phyloP scores from a whole-genome alignment of 2,329 filamentous ascomycete genomes.

The Sclerotinia trifoliorum region DNA sequence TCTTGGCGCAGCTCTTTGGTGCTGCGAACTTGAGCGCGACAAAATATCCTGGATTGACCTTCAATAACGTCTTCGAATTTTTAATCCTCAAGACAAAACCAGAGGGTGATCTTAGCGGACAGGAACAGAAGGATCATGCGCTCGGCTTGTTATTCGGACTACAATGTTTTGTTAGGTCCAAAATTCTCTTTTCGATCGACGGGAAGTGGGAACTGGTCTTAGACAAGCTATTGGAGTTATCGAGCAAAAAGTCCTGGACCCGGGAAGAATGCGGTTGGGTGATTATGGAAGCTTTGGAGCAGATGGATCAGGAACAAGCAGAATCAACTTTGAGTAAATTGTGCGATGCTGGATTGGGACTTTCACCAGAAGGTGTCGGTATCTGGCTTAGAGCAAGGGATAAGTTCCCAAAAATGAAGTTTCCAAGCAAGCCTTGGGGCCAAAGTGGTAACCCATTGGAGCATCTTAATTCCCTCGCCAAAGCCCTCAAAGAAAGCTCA shows the following conservation, averaged over 20 bases:
- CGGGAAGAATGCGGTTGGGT: constrained; percentile 84
- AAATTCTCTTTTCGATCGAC: constrained; percentile 62
- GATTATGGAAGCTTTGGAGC: constrained; percentile 68
- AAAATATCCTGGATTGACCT: constrained; percentile 56
- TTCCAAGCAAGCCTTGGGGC: constrained; percentile 69
- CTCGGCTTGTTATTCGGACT: constrained; percentile 86
- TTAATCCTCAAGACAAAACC: constrained; percentile 56
- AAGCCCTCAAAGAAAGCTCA: constrained; percentile 75
- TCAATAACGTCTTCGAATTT: constrained; percentile 54
- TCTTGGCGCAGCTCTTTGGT: constrained; percentile 69
- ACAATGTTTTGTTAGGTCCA: constrained; percentile 80
- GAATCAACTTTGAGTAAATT: constrained; percentile 63
- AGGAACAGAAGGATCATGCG: constrained; percentile 83
- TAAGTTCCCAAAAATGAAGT: constrained; percentile 60
- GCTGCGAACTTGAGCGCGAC: constrained; percentile 44
- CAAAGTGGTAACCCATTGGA: constrained; percentile 69
- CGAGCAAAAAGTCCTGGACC: constrained; percentile 83
- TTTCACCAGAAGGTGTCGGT: constrained; percentile 84
- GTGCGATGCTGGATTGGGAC: constrained; percentile 63
- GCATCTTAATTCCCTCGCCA: constrained; percentile 66
- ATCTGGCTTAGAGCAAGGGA: constrained; percentile 76
- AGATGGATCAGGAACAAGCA: constrained; percentile 56
- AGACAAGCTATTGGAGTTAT: constrained; percentile 69
- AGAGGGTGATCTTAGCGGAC: constrained; percentile 53
- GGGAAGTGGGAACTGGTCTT: constrained; percentile 67